Percentiles rank a stretch among this genome's conserved stretches.
Conservation (phyloP, 78 protist genomes). For the Dictyostelium capitatum region DNA sequence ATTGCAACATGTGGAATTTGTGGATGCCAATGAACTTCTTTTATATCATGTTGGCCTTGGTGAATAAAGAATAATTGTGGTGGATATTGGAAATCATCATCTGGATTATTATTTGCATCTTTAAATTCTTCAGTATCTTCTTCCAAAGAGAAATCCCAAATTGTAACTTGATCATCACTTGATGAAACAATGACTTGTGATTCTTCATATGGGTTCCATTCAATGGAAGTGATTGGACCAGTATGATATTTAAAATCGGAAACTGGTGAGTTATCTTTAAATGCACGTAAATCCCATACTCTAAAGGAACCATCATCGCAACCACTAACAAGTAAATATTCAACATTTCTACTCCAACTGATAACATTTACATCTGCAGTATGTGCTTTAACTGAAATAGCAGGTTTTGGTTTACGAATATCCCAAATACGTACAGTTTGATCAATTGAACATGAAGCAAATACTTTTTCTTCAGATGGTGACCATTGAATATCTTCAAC, state of each 20-base stretch:
- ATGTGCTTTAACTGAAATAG: slow-evolving; percentile 84
- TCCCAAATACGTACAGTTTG: slow-evolving; percentile 91
- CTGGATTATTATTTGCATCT: slow-evolving; percentile 1
- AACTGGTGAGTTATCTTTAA: slow-evolving; percentile 50
- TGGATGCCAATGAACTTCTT: slow-evolving; percentile 97
- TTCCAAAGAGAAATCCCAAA: slow-evolving; percentile 97
- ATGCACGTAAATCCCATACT: slow-evolving; percentile 95
- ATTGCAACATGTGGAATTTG: slow-evolving; percentile 92
- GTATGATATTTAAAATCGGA: slow-evolving; percentile 87
- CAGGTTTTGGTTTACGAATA: slow-evolving; percentile 67
- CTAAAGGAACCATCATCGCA: slow-evolving; percentile 95
- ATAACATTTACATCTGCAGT: slow-evolving; percentile 93
- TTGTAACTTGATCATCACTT: slow-evolving; percentile 86
- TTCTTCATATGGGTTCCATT: slow-evolving; percentile 95
- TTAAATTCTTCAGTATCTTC: slow-evolving; percentile 85
- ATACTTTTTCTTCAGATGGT: slow-evolving; percentile 91
- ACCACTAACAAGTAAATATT: slow-evolving; percentile 94
- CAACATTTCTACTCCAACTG: slow-evolving; percentile 89
- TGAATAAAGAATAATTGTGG: slow-evolving; percentile 95
- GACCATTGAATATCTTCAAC: slow-evolving; percentile 96
- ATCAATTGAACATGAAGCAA: slow-evolving; percentile 87
- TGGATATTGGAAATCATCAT: slow-evolving; percentile 85
- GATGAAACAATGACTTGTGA: slow-evolving; percentile 92
- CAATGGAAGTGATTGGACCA: slow-evolving; percentile 93
- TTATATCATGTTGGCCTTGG: slow-evolving; percentile 95